phyloP scores from a whole-genome alignment of 2,329 filamentous ascomycete species.

The Fusarium sp. region DNA sequence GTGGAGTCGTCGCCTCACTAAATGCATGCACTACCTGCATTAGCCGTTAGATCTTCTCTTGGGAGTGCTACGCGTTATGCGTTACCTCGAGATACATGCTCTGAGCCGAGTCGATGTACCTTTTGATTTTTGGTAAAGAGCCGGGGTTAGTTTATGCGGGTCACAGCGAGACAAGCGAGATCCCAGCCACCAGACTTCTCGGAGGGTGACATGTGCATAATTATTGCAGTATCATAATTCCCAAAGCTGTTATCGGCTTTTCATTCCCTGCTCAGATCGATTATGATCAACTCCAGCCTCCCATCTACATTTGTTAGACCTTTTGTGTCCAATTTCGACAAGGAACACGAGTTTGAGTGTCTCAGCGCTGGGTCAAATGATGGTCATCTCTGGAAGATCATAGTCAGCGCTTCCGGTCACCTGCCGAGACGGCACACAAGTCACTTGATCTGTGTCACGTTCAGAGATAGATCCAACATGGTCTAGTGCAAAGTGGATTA shows the following conservation, averaged over 20 bases:
- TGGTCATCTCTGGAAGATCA: background rate
- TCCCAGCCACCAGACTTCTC: constrained; percentile 21
- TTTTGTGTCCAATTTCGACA: background rate
- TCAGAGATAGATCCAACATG: background rate
- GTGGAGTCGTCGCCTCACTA: constrained; percentile 19
- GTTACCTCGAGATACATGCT: constrained; percentile 14
- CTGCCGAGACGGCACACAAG: constrained; percentile 7
- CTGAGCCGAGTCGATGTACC: constrained; percentile 6
- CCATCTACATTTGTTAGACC: background rate
- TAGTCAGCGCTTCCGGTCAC: constrained; percentile 19
- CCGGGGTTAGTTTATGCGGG: background rate
- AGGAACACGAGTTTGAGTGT: background rate
- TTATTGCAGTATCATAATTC: background rate
- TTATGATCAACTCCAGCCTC: background rate
- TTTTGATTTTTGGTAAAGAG: constrained; percentile 6
- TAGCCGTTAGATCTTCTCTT: background rate
- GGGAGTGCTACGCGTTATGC: constrained; percentile 11
- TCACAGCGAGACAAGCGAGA: background rate
- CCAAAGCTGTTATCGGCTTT: background rate
- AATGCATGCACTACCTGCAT: constrained; percentile 11
- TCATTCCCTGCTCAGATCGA: background rate
- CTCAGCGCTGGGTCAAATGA: constrained; percentile 30
- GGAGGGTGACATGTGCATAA: background rate
- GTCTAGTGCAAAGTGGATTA: background rate
- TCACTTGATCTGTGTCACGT: constrained; percentile 22